These are phyloP conservation scores for Biscogniauxia marginata DNA, from an alignment of 2,329 filamentous ascomycete genomes.

Conservation along the genomic window DNA sequence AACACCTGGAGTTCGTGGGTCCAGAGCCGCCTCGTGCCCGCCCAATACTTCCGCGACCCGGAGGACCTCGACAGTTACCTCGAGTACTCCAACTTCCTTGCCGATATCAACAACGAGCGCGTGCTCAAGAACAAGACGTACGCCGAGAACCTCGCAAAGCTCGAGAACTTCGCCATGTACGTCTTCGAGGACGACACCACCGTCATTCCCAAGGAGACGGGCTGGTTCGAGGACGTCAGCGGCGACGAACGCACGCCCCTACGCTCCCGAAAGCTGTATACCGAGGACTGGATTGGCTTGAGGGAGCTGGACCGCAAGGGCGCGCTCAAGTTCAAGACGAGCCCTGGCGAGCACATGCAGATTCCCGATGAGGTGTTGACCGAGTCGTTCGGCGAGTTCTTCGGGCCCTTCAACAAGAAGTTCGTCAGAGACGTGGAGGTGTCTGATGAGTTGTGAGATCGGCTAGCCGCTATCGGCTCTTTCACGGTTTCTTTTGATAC, in stretches of 20 bases:
- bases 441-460: background rate
- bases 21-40: constrained; percentile 79
- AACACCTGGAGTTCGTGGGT: constrained; percentile 81
- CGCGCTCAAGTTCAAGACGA: constrained; percentile 70
- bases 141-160: constrained; percentile 61
- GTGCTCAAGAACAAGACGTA: constrained; percentile 71
- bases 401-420: constrained; percentile 50
- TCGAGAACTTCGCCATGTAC: constrained; percentile 85
- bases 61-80: constrained; percentile 71
- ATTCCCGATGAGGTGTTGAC: constrained; percentile 65
- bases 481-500: no score
- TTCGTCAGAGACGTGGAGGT: background rate
- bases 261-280: constrained; percentile 70
- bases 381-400: constrained; percentile 65
- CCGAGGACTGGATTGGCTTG: constrained; percentile 91
- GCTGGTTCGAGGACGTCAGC: constrained; percentile 89
- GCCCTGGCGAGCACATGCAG: constrained; percentile 81
- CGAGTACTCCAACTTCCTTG: constrained; percentile 79
- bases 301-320: constrained; percentile 75
- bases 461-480: no score
- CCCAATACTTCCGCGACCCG: constrained; percentile 87
- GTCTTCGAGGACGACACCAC: constrained; percentile 84
- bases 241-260: constrained; percentile 65
- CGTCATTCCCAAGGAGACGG: constrained; percentile 84
- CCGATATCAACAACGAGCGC: constrained; percentile 95